A percentile compares a stretch with the other conserved stretches of the same genome.
These are phyloP conservation scores for Hansfordia pulvinata DNA, from an alignment of 2,329 filamentous ascomycete species.

Conservation along the genomic window DNA sequence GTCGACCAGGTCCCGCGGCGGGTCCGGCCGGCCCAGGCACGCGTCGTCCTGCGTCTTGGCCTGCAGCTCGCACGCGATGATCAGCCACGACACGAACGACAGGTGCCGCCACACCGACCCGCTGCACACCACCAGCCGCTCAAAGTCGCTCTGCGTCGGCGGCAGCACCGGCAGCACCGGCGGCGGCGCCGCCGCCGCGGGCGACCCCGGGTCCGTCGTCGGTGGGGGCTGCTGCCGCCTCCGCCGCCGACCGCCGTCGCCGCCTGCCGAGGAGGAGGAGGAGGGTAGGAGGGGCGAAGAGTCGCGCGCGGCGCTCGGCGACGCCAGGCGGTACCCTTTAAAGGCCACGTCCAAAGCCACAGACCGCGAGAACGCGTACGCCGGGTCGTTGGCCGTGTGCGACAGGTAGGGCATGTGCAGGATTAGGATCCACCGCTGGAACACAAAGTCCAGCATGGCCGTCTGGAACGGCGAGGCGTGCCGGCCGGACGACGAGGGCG, in stretches of 20 bases:
- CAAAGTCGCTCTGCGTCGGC: slow-evolving; percentile 26
- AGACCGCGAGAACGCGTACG: slow-evolving; percentile 36
- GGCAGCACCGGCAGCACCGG: slow-evolving; percentile 23
- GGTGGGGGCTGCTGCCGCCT: too few relatives aligned
- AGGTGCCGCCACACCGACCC: too few relatives aligned
- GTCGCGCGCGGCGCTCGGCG: slow-evolving; percentile 17
- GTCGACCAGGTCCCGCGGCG: slow-evolving; percentile 25
- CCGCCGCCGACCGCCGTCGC: too few relatives aligned
- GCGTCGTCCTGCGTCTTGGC: slow-evolving; percentile 26
- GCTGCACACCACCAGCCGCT: slow-evolving; percentile 18
- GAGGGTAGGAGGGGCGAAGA: slow-evolving; percentile 4
- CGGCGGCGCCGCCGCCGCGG: slow-evolving; percentile 3
- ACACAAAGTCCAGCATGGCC: slow-evolving; percentile 32
- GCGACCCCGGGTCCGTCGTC: slow-evolving; percentile 3
- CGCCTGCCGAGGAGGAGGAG: too few relatives aligned
- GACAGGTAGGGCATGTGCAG: slow-evolving; percentile 40
- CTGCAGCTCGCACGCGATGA: slow-evolving; percentile 25
- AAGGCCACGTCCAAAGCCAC: slow-evolving; percentile 31
- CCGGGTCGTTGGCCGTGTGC: slow-evolving; percentile 22
- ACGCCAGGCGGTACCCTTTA: slow-evolving; percentile 33
- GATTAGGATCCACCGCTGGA: slow-evolving; percentile 38
- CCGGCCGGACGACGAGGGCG: slow-evolving; percentile 3
- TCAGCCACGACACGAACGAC: too few relatives aligned
- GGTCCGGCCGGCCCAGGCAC: slow-evolving; percentile 16
- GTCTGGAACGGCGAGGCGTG: slow-evolving; percentile 23